These are phyloP conservation scores for Botrytis galanthina DNA, from an alignment of 2,329 filamentous ascomycete genomes.

Conservation along the genomic window DNA sequence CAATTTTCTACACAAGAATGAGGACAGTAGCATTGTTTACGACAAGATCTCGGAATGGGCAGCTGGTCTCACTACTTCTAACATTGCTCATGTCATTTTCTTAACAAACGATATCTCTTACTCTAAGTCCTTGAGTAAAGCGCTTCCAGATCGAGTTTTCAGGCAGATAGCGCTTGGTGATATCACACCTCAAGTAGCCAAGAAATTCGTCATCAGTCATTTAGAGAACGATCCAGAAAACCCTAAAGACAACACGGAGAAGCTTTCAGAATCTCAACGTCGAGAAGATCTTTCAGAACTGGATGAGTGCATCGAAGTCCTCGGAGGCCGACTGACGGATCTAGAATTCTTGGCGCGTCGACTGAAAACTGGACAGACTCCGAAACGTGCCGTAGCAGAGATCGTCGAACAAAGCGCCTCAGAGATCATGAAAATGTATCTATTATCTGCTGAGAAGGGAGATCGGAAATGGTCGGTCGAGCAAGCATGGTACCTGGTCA, in stretches of 20 bases:
- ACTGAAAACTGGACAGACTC: constrained; percentile 82
- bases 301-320: constrained; percentile 73
- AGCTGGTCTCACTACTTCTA: constrained; percentile 77
- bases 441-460: constrained; percentile 55
- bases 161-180: constrained; percentile 82
- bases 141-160: constrained; percentile 88
- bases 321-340: constrained; percentile 92
- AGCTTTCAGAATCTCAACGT: constrained; percentile 36
- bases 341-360: constrained; percentile 90
- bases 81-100: constrained; percentile 92
- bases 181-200: constrained; percentile 80
- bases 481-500: constrained; percentile 89
- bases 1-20: constrained; percentile 82
- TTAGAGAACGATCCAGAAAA: constrained; percentile 51
- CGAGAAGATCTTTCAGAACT: constrained; percentile 63
- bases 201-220: constrained; percentile 84
- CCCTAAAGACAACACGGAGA: constrained; percentile 34
- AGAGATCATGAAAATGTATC: constrained; percentile 91
- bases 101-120: constrained; percentile 87
- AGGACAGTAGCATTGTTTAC: constrained; percentile 63
- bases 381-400: constrained; percentile 75
- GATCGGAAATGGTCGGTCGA: constrained; percentile 71
- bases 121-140: constrained; percentile 81
- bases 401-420: constrained; percentile 87
- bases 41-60: constrained; percentile 89